These are phyloP conservation scores for Chernovozyma aurita DNA, from an alignment of 1,139 yeast species.

Conservation along the genomic window DNA sequence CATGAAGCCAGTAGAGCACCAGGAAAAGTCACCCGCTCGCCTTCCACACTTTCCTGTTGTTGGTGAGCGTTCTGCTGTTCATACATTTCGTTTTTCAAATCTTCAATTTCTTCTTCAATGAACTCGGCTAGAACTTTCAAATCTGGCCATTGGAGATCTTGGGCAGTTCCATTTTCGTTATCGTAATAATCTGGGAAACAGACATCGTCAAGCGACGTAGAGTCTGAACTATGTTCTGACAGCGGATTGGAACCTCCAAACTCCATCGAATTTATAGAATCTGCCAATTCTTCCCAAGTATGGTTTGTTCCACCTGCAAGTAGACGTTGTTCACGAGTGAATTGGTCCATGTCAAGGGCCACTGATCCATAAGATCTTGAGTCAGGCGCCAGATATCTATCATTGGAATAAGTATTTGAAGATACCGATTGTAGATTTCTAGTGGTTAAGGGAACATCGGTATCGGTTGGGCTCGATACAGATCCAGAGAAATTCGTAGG, in stretches of 20 bases:
- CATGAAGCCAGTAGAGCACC: background rate
- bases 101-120: slow-evolving; percentile 62
- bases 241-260: slow-evolving; percentile 65
- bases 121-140: slow-evolving; percentile 68
- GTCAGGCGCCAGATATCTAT: slow-evolving; percentile 1
- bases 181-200: slow-evolving; percentile 62
- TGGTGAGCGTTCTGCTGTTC: slow-evolving; percentile 7
- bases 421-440: slow-evolving; percentile 2
- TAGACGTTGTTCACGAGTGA: slow-evolving; percentile 32
- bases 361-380: slow-evolving; percentile 16
- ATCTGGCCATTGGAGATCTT: slow-evolving; percentile 69
- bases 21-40: background rate
- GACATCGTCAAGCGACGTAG: slow-evolving; percentile 81
- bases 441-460: slow-evolving; percentile 3
- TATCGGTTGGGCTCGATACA: too few species aligned
- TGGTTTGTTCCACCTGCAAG: slow-evolving; percentile 15
- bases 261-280: slow-evolving; percentile 31
- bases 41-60: background rate
- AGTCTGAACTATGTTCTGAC: slow-evolving; percentile 65
- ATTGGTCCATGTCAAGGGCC: slow-evolving; percentile 38
- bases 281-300: slow-evolving; percentile 11
- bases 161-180: slow-evolving; percentile 19
- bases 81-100: slow-evolving; percentile 21
- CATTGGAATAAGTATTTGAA: background rate
- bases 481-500: too few species aligned